Base-by-base conservation (phyloP, 2,329 filamentous ascomycete species). In the Pseudogymnoascus sp. region DNA sequence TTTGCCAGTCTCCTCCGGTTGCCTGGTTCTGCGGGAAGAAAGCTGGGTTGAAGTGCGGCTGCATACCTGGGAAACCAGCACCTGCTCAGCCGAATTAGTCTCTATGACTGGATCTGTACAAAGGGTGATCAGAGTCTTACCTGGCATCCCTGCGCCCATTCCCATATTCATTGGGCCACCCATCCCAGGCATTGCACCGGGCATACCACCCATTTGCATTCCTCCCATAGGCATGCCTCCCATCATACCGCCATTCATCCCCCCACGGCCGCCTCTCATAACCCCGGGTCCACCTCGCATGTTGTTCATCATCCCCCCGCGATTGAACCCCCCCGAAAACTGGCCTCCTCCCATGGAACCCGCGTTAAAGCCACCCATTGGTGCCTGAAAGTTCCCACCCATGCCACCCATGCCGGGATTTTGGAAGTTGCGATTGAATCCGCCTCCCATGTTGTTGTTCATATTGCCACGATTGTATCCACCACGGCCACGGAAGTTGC, bases 41-140 rank as follows among this genome's bases (percentile, higher is more conserved):
- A 62, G 80, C 83, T 37, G 86, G 83, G 70, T 88, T 89, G 75
- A 91, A 93, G 69, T 86, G 83, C 60, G 81, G 80, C 69, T 83
- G 83, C 76, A 87, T 85, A 63, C 80, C 83, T 75, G 85, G 84
- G 73, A 91, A 91, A 43, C 82, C 85, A 80, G 66, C 68, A 50
- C 68, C 69, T 70, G 37, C 8, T 62, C 16, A n/a, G 43, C 22
- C 18, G 20, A 38, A 57, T 61, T 54, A 65, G 66, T 63, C 62
- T 65, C 66, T 62, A 37, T 61, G 43, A 59, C 60, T 64, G 60
- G 67, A 28, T 59, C 30, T 58, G 16, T n/a, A 59, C 28, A 32
- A 32, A 22, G 65, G 59, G 63, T 64, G 68, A 67, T 63, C 62
- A 62, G 61, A 64, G 68, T 65, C 67, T 78, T 81, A 73, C 82